Evolutionary conservation across 306 rosid species (phyloP).

Genomic region (Mucuna pruriens): DNA sequence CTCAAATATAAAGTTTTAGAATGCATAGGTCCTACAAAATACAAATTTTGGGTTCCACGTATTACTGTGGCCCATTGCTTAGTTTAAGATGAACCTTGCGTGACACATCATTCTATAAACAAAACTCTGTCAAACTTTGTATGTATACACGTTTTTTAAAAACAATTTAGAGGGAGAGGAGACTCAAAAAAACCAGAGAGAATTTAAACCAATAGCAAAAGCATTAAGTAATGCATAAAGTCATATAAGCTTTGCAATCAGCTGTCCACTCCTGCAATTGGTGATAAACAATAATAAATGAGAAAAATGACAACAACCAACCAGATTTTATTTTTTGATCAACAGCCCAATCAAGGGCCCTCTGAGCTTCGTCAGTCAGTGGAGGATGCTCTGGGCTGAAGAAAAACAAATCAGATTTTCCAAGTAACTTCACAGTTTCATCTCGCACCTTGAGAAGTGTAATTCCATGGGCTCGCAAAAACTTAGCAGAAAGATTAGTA

Average conservation of each 20-base stretch:
- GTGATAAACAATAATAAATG: slow-evolving; percentile 4
- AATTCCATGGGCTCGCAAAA: slow-evolving; percentile 64
- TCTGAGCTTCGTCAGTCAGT: slow-evolving; percentile 69
- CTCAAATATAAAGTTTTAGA: background rate
- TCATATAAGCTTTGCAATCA: slow-evolving; percentile 15
- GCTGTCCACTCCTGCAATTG: background rate
- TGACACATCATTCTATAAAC: background rate
- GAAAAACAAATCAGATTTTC: slow-evolving; percentile 51
- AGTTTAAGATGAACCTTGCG: background rate
- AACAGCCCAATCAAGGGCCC: slow-evolving; percentile 79
- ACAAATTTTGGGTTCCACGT: background rate
- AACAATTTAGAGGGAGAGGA: background rate
- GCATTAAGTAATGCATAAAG: background rate
- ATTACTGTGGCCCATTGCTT: background rate
- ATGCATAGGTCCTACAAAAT: background rate
- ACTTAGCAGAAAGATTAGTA: slow-evolving; percentile 63
- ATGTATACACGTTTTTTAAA: background rate
- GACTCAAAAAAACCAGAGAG: slow-evolving; percentile 10
- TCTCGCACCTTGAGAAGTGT: slow-evolving; percentile 70
- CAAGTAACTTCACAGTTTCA: slow-evolving; percentile 62
- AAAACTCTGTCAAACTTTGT: background rate
- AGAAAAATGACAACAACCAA: slow-evolving; percentile 38
- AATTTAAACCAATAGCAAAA: slow-evolving; percentile 9
- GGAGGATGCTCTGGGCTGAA: slow-evolving; percentile 72
- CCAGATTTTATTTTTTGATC: slow-evolving; percentile 68